phyloP scores from a whole-genome alignment of 805 yeast species.

The Monosporozyma aquatica region DNA sequence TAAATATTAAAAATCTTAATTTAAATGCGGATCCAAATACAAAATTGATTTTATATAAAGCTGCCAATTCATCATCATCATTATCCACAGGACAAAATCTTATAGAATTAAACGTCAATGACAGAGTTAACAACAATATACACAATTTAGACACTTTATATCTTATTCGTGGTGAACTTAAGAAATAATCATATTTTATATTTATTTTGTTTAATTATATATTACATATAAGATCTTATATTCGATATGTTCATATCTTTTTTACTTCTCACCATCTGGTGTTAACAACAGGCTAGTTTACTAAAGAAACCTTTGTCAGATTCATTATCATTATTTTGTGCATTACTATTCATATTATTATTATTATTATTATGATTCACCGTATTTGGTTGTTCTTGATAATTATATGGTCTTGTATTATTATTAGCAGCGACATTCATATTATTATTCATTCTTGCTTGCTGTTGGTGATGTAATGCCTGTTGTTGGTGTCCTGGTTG shows the following conservation, averaged over 20 bases:
- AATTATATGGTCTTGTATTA: conserved; percentile 11
- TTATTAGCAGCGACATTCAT: background rate
- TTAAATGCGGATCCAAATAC: conserved; percentile 13
- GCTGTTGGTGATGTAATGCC: conserved; percentile 5
- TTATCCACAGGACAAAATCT: conserved; percentile 7
- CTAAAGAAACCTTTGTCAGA: conserved; percentile 28
- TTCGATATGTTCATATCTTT: background rate
- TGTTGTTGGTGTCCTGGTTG: conserved; percentile 7
- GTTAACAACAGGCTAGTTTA: conserved; percentile 30
- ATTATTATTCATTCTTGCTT: conserved; percentile 2
- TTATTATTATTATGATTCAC: conserved; percentile 9
- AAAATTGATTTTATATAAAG: conserved; percentile 20
- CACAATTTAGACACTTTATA: conserved; percentile 20
- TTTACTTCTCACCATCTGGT: background rate
- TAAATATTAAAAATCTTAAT: conserved; percentile 18
- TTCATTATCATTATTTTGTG: conserved; percentile 8
- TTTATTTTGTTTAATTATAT: background rate
- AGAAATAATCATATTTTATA: background rate
- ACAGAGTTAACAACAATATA: conserved; percentile 16
- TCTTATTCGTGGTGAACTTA: conserved; percentile 21
- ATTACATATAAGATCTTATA: background rate
- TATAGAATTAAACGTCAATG: conserved; percentile 6
- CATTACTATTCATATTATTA: too few species aligned
- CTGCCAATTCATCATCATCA: background rate
- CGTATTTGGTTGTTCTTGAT: conserved; percentile 17